Conservation (phyloP, 352 stramenopile genomes). For the Globisporangium heterothallicum region DNA sequence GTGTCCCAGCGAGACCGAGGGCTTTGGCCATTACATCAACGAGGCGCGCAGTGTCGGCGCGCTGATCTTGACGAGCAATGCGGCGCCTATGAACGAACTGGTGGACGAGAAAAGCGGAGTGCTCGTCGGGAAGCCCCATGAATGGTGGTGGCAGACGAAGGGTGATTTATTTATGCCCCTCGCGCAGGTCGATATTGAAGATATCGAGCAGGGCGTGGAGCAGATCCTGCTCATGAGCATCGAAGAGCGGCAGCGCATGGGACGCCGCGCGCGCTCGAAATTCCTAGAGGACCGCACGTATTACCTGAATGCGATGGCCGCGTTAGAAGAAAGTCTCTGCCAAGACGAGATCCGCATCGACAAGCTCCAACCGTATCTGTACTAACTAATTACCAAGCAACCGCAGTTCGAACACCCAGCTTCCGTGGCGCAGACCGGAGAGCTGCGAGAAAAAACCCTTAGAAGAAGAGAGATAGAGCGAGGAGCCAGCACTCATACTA, state of each 20-base stretch:
- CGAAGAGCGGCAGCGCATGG: slow-evolving; percentile 71
- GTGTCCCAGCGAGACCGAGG: slow-evolving; percentile 72
- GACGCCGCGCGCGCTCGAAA: slow-evolving; percentile 52
- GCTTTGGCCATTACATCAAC: slow-evolving; percentile 86
- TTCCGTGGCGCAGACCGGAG: too few species aligned
- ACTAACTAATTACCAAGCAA: slow-evolving; percentile 29
- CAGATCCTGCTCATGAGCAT: slow-evolving; percentile 65
- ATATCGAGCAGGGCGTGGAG: slow-evolving; percentile 66
- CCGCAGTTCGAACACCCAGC: too few species aligned
- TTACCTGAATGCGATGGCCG: slow-evolving; percentile 77
- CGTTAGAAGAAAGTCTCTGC: slow-evolving; percentile 70
- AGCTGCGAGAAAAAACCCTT: too few species aligned
- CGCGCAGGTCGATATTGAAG: slow-evolving; percentile 46
- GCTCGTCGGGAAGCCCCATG: slow-evolving; percentile 44
- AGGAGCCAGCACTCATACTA: too few species aligned
- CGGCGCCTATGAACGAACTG: slow-evolving; percentile 82
- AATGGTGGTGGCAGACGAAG: slow-evolving; percentile 81
- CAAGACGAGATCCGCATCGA: slow-evolving; percentile 77
- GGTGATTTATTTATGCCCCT: slow-evolving; percentile 83
- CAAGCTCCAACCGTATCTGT: slow-evolving; percentile 71
- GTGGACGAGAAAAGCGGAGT: slow-evolving; percentile 68
- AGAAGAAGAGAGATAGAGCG: too few species aligned
- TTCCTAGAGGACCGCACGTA: slow-evolving; percentile 78
- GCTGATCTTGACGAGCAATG: slow-evolving; percentile 72
- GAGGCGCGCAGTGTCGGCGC: slow-evolving; percentile 69